phyloP scores from a whole-genome alignment of 345 rosid genomes.

The Dimocarpus longan region DNA sequence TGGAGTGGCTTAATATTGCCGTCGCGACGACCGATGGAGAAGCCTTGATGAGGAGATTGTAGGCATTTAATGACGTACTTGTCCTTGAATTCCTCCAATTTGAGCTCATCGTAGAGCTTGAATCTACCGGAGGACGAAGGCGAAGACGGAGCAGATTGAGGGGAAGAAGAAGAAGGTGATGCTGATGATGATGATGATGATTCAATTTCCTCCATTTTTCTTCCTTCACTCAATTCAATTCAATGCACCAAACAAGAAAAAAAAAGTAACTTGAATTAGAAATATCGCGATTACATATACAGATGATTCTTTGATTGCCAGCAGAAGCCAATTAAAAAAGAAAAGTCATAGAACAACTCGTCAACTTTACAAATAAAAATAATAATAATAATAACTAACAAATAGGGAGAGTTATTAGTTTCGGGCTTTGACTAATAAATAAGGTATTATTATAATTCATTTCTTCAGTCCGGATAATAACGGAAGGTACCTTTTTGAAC shows the following conservation, averaged over 20 bases:
- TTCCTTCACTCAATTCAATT: not conserved
- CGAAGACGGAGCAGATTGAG: slow-evolving; percentile 22
- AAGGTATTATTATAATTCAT: no score
- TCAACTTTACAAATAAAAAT: not conserved
- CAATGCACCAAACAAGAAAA: not conserved
- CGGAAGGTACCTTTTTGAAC: no score
- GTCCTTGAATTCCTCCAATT: slow-evolving; percentile 75
- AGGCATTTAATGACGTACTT: slow-evolving; percentile 70
- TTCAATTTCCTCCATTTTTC: slow-evolving; percentile 53
- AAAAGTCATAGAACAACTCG: slow-evolving; percentile 14
- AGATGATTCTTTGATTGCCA: not conserved
- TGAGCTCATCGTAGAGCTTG: slow-evolving; percentile 67
- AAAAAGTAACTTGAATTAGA: not conserved
- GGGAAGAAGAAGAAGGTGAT: no score
- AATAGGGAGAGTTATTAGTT: not conserved
- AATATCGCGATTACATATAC: not conserved
- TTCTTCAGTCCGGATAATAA: no score
- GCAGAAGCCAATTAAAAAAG: not conserved
- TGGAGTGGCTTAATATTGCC: slow-evolving; percentile 61
- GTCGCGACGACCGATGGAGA: slow-evolving; percentile 68
- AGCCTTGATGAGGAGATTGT: slow-evolving; percentile 62
- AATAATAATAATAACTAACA: not conserved
- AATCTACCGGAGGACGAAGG: slow-evolving; percentile 45
- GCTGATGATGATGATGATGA: not conserved
- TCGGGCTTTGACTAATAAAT: not conserved